These are phyloP conservation scores for Copromyces sp. DNA, from an alignment of 495 filamentous ascomycete genomes.

Conservation along the genomic window DNA sequence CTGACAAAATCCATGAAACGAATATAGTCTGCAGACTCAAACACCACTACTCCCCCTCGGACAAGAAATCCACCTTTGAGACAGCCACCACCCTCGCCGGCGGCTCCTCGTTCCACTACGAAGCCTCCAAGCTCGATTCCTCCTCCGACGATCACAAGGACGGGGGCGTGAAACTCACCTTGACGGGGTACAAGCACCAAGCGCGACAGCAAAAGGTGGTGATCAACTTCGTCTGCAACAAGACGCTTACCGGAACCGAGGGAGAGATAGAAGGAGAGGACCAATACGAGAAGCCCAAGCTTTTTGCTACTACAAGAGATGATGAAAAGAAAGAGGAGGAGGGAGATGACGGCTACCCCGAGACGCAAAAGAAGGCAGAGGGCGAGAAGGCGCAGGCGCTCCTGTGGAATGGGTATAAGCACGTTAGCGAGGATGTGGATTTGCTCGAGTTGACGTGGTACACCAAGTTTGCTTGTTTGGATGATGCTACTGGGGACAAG, in stretches of 20 bases:
- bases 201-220: background rate
- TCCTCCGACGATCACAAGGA: background rate
- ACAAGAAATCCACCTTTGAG: background rate
- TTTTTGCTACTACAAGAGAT: constrained; percentile 1
- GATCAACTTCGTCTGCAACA: constrained; percentile 69
- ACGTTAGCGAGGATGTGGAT: constrained; percentile 35
- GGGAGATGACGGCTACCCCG: constrained; percentile 21
- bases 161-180: background rate
- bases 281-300: background rate
- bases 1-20: background rate
- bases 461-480: constrained; percentile 68
- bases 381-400: constrained; percentile 48
- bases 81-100: background rate
- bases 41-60: background rate
- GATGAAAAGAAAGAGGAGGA: constrained; percentile 9
- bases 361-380: constrained; percentile 36
- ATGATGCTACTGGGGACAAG: constrained; percentile 19
- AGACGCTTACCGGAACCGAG: constrained; percentile 57
- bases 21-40: background rate
- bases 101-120: background rate
- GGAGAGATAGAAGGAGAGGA: constrained; percentile 26
- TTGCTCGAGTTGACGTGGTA: constrained; percentile 68
- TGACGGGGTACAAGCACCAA: background rate
- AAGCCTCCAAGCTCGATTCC: background rate
- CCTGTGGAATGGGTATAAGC: constrained; percentile 60